Evolutionary conservation across 2,329 filamentous ascomycete species (phyloP).

Genomic region (Microdochium bolleyi): DNA sequence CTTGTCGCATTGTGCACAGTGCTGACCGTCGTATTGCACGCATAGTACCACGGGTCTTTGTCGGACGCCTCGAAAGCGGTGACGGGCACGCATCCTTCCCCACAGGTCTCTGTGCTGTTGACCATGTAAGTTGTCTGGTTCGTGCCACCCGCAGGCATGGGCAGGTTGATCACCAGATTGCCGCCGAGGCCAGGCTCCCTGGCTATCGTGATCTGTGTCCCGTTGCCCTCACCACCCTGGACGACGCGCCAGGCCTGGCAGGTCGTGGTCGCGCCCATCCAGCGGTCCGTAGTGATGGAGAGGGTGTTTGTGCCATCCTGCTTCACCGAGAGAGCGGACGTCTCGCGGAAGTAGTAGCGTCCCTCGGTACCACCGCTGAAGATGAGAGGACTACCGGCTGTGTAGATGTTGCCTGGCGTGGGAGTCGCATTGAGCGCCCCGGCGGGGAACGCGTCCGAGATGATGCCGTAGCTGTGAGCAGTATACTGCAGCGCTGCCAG

Average conservation of each 20-base stretch:
- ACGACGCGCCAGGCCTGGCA: constrained; percentile 23
- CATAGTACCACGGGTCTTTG: constrained; percentile 29
- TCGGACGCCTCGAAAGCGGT: constrained; percentile 28
- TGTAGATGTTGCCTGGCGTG: constrained; percentile 18
- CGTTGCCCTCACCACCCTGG: constrained; percentile 19
- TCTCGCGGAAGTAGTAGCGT: constrained; percentile 30
- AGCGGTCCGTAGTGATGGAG: constrained; percentile 23
- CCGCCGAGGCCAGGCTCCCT: constrained; percentile 6
- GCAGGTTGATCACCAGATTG: neutral
- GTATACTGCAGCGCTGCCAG: constrained; percentile 29
- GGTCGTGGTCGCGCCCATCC: constrained; percentile 15
- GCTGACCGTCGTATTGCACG: constrained; percentile 27
- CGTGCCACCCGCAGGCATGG: constrained; percentile 9
- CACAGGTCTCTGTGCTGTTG: constrained; percentile 13
- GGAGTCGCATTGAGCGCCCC: constrained; percentile 14
- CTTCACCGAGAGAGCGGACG: constrained; percentile 3
- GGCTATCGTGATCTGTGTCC: constrained; percentile 15
- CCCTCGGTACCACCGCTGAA: constrained; percentile 5
- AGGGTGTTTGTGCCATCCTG: constrained; percentile 6
- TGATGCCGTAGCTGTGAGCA: constrained; percentile 33
- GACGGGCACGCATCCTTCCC: constrained; percentile 17
- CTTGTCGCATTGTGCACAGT: constrained; percentile 23
- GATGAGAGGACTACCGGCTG: constrained; percentile 16
- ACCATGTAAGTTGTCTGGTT: constrained; percentile 29
- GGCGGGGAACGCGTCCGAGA: constrained; percentile 21